Evolutionary conservation across 2,329 filamentous ascomycete genomes (phyloP).

Genomic region (Geosmithia putterillii): DNA sequence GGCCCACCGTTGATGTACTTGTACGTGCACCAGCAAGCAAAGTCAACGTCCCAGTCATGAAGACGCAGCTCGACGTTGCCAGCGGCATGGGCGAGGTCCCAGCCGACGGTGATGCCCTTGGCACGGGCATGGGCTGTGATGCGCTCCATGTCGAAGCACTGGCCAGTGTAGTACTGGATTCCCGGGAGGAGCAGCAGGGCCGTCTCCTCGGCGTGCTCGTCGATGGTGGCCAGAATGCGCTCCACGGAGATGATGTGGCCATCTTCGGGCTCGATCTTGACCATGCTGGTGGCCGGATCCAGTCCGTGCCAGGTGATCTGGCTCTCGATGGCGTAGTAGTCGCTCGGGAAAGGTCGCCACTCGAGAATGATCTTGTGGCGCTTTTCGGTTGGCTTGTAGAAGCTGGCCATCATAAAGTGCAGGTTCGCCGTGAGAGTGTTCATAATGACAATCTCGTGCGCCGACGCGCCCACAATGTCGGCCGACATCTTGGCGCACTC

Average conservation of each 20-base stretch:
- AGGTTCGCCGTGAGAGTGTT: conserved; percentile 74
- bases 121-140: conserved; percentile 70
- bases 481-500: conserved; percentile 58
- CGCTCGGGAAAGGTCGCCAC: conserved; percentile 80
- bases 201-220: conserved; percentile 58
- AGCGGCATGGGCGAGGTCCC: conserved; percentile 79
- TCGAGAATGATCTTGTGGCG: conserved; percentile 77
- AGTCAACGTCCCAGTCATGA: conserved; percentile 86
- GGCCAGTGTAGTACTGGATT: conserved; percentile 86
- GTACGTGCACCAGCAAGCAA: conserved; percentile 88
- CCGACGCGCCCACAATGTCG: conserved; percentile 60
- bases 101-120: conserved; percentile 63
- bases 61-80: conserved; percentile 71
- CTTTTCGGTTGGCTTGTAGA: conserved; percentile 57
- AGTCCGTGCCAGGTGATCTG: conserved; percentile 63
- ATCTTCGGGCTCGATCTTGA: conserved; percentile 55
- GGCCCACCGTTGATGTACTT: conserved; percentile 88
- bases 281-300: conserved; percentile 54
- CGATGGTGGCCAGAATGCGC: conserved; percentile 60
- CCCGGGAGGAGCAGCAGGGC: conserved; percentile 73
- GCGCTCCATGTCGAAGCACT: conserved; percentile 68
- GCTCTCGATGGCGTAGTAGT: conserved; percentile 75
- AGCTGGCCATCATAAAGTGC: conserved; percentile 72
- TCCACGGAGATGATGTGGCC: conserved; percentile 54
- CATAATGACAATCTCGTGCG: conserved; percentile 75